Evolutionary conservation across 306 rosid species (phyloP).

Genomic region (Dalbergia oliveri): DNA sequence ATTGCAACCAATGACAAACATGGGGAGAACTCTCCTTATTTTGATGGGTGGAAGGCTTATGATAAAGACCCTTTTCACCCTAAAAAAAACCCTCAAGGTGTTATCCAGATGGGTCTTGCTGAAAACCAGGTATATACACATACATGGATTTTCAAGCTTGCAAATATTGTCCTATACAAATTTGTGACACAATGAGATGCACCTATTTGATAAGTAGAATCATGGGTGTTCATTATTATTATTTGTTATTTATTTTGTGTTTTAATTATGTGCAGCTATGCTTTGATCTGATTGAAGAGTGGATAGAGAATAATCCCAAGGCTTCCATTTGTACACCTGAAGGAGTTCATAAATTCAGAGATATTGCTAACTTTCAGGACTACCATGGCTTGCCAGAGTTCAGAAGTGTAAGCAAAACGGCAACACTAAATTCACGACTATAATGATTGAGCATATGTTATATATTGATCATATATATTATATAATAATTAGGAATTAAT

Average conservation of each 20-base stretch:
- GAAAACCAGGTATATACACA: conserved; percentile 76
- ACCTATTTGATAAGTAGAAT: neutral
- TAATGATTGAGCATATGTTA: neutral
- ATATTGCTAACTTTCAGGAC: conserved; percentile 82
- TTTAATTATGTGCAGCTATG: conserved; percentile 58
- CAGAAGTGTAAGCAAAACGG: conserved; percentile 57
- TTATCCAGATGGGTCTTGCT: conserved; percentile 95
- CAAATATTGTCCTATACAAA: neutral
- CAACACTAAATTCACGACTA: neutral
- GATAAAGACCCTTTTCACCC: conserved; percentile 80
- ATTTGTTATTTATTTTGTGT: neutral
- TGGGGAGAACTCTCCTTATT: conserved; percentile 84
- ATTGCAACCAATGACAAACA: conserved; percentile 79
- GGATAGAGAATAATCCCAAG: conserved; percentile 75
- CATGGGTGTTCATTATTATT: neutral
- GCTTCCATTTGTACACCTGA: conserved; percentile 85
- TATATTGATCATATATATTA: neutral
- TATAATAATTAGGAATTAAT: neutral
- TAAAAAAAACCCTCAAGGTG: conserved; percentile 69
- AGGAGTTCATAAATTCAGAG: conserved; percentile 69
- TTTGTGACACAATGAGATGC: neutral
- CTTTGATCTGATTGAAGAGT: conserved; percentile 67
- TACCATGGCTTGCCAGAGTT: conserved; percentile 85
- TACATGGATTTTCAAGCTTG: neutral
- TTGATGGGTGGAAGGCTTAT: conserved; percentile 93